A percentile compares a stretch with the other conserved stretches of the same genome.
Evolutionary conservation across 257 asterid species (phyloP).

Genomic region (Verbascum thapsus): DNA sequence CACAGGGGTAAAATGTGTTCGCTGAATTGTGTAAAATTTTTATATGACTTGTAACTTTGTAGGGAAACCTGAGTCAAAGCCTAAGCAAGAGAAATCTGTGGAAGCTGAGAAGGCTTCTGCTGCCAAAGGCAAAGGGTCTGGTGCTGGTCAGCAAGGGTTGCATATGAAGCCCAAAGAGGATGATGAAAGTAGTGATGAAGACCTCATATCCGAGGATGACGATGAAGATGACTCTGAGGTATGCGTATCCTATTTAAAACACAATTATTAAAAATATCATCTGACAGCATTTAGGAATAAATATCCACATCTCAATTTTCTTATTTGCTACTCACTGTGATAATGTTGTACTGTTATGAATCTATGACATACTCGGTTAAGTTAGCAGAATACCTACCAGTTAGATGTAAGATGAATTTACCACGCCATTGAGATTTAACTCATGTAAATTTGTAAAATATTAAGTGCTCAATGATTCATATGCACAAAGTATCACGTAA

Average conservation of each 20-base stretch:
- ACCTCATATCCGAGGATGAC: slow-evolving; percentile 52
- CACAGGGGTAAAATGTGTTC: background rate
- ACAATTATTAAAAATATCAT: too few relatives aligned
- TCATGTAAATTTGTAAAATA: background rate
- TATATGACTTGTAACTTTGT: background rate
- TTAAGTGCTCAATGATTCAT: background rate
- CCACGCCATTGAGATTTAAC: background rate
- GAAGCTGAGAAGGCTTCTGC: slow-evolving; percentile 46
- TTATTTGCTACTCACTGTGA: background rate
- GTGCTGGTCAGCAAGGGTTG: slow-evolving; percentile 65
- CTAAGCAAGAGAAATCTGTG: slow-evolving; percentile 51
- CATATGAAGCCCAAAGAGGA: slow-evolving; percentile 45
- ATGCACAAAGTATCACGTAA: background rate
- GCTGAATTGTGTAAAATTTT: background rate
- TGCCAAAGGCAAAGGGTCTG: slow-evolving; percentile 48
- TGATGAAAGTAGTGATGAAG: slow-evolving; percentile 51
- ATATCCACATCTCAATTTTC: background rate
- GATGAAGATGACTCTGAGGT: slow-evolving; percentile 51
- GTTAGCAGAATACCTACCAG: background rate
- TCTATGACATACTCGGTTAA: background rate
- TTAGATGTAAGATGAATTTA: background rate
- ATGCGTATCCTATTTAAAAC: background rate
- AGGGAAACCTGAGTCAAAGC: slow-evolving; percentile 48
- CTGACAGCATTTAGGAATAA: too few relatives aligned
- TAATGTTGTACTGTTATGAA: background rate